phyloP scores from a whole-genome alignment of 345 rosid species.

The Camelina hispida region DNA sequence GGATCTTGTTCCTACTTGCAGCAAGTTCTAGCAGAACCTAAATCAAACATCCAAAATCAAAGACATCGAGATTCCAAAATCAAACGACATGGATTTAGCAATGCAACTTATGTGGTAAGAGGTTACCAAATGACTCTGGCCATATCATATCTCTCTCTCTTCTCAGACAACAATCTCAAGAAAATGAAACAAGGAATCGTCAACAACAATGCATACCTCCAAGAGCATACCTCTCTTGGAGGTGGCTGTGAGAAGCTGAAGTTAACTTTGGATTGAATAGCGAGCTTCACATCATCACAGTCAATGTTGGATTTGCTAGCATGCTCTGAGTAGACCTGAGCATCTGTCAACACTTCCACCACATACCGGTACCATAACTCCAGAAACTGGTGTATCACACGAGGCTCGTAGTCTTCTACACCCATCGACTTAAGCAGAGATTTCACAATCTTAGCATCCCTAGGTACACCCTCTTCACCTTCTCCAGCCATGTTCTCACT shows the following conservation, averaged over 20 bases:
- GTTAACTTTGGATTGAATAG: conserved; percentile 87
- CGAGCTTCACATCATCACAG: conserved; percentile 86
- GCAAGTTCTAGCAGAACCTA: conserved; percentile 83
- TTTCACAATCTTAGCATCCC: conserved; percentile 87
- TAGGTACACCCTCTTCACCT: conserved; percentile 69
- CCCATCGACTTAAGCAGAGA: conserved; percentile 91
- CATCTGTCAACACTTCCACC: conserved; percentile 79
- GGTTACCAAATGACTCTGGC: not conserved
- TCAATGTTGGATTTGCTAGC: conserved; percentile 83
- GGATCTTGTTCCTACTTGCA: conserved; percentile 80
- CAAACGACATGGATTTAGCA: not conserved
- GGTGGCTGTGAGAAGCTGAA: conserved; percentile 97
- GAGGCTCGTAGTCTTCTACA: conserved; percentile 90
- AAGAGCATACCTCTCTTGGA: conserved; percentile 83
- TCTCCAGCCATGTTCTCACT: conserved; percentile 56
- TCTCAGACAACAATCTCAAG: not conserved
- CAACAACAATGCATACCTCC: conserved; percentile 54
- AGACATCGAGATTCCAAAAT: not conserved
- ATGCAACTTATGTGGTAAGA: not conserved
- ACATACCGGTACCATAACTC: conserved; percentile 94
- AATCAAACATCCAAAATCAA: not conserved
- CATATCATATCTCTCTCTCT: not conserved
- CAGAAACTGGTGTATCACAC: conserved; percentile 80
- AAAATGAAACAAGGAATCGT: not conserved
- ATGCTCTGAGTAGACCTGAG: conserved; percentile 91